phyloP scores from a whole-genome alignment of 768 basidiomycete species.

The Boletus bicolor region DNA sequence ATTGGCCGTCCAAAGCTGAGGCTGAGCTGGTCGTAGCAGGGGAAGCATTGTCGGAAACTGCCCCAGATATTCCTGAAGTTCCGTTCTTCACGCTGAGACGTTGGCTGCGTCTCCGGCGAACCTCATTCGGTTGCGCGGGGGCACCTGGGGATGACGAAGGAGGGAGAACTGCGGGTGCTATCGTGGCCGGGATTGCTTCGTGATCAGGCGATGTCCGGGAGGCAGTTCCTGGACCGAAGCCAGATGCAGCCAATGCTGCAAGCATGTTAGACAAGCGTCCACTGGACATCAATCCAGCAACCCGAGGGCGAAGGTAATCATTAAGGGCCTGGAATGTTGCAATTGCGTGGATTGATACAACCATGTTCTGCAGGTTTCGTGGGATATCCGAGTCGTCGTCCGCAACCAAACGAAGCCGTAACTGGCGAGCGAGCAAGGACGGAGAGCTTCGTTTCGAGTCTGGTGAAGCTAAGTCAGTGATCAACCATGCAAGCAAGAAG shows the following conservation, averaged over 20 bases:
- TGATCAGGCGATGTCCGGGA: constrained; percentile 35
- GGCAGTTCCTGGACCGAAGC: constrained; percentile 53
- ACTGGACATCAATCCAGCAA: constrained; percentile 65
- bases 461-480: constrained; percentile 25
- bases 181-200: constrained; percentile 30
- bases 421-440: constrained; percentile 85
- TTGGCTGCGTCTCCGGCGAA: constrained; percentile 74
- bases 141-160: constrained; percentile 35
- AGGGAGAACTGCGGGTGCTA: constrained; percentile 25
- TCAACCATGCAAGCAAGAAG: not conserved
- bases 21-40: constrained; percentile 25
- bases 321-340: constrained; percentile 97
- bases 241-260: constrained; percentile 80
- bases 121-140: constrained; percentile 36
- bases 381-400: constrained; percentile 89
- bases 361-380: constrained; percentile 81
- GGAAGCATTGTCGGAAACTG: constrained; percentile 14
- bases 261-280: constrained; percentile 82
- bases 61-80: constrained; percentile 13
- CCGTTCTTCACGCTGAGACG: constrained; percentile 72
- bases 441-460: constrained; percentile 91
- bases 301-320: constrained; percentile 90
- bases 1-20: constrained; percentile 25
- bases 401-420: constrained; percentile 86
- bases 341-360: constrained; percentile 96